A percentile compares a stretch with the other conserved stretches of the same genome.
Conservation (phyloP, 768 basidiomycete species). For the Russula sp. region DNA sequence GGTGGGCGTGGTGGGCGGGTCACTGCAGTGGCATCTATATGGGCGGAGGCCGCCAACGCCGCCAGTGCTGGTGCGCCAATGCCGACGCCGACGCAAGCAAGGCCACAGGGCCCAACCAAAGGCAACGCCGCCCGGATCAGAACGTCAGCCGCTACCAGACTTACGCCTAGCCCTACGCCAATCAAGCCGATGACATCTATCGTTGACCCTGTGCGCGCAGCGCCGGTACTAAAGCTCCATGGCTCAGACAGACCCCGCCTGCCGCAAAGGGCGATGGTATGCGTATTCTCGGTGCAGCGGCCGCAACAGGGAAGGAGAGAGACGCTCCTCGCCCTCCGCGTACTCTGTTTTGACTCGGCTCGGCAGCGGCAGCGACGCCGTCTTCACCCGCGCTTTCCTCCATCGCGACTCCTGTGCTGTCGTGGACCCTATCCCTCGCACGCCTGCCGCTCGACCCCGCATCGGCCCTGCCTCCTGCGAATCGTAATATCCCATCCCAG, state of each 20-base stretch:
- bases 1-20: slow-evolving; percentile 75
- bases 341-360: slow-evolving; percentile 5
- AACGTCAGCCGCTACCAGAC: not conserved
- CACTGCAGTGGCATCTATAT: slow-evolving; percentile 64
- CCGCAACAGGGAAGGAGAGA: not conserved
- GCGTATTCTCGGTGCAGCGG: not conserved
- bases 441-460: slow-evolving; percentile 34
- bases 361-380: slow-evolving; percentile 16
- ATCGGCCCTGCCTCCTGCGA: slow-evolving; percentile 33
- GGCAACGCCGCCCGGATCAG: not conserved
- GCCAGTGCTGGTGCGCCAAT: no score
- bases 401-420: slow-evolving; percentile 64
- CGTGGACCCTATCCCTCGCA: slow-evolving; percentile 71
- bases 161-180: not conserved
- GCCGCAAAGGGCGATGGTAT: not conserved
- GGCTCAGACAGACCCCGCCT: not conserved
- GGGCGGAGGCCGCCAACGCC: slow-evolving; percentile 38
- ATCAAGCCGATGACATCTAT: slow-evolving; percentile 4
- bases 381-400: slow-evolving; percentile 44
- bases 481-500: slow-evolving; percentile 27
- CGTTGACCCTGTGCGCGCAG: not conserved
- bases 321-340: not conserved
- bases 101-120: not conserved
- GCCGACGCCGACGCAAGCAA: not conserved
- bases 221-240: not conserved